These are phyloP conservation scores for Aspergillus arachidicola DNA, from an alignment of 2,329 filamentous ascomycete genomes.

Conservation along the genomic window DNA sequence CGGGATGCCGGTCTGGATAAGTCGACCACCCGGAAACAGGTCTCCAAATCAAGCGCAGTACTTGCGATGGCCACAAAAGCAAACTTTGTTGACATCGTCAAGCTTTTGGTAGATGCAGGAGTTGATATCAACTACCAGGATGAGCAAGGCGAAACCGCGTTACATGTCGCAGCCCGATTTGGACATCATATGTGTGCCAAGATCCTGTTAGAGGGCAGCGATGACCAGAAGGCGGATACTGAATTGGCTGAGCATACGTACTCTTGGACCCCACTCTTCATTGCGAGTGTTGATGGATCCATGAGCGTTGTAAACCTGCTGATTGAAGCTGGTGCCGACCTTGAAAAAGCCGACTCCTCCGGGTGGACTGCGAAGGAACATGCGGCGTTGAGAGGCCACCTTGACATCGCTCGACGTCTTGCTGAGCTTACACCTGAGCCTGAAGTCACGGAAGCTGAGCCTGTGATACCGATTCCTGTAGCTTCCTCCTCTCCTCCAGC, in stretches of 20 bases:
- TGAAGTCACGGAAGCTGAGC: constrained; percentile 36
- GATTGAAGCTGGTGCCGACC: constrained; percentile 74
- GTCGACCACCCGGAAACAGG: constrained; percentile 65
- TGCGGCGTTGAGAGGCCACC: constrained; percentile 84
- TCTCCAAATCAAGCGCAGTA: constrained; percentile 83
- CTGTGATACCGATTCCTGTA: constrained; percentile 34
- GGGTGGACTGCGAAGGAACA: constrained; percentile 96
- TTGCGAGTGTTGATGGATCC: constrained; percentile 88
- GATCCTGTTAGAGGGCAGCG: constrained; percentile 71
- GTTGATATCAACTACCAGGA: constrained; percentile 95
- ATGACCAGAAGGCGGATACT: constrained; percentile 71
- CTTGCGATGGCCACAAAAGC: constrained; percentile 85
- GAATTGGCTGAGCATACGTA: constrained; percentile 82
- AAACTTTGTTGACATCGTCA: constrained; percentile 81
- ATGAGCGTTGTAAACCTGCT: constrained; percentile 74
- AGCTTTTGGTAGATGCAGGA: constrained; percentile 83
- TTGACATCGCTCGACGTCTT: constrained; percentile 74
- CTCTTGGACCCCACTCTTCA: constrained; percentile 92
- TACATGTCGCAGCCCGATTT: constrained; percentile 89
- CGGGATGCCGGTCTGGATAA: constrained; percentile 65
- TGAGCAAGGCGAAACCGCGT: constrained; percentile 82
- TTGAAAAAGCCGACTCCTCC: constrained; percentile 76
- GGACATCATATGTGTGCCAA: constrained; percentile 80
- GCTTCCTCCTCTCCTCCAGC: constrained; percentile 39
- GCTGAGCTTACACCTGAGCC: constrained; percentile 56